Evolutionary conservation across 2,329 filamentous ascomycete genomes (phyloP).

Genomic region (Phoma sp.): DNA sequence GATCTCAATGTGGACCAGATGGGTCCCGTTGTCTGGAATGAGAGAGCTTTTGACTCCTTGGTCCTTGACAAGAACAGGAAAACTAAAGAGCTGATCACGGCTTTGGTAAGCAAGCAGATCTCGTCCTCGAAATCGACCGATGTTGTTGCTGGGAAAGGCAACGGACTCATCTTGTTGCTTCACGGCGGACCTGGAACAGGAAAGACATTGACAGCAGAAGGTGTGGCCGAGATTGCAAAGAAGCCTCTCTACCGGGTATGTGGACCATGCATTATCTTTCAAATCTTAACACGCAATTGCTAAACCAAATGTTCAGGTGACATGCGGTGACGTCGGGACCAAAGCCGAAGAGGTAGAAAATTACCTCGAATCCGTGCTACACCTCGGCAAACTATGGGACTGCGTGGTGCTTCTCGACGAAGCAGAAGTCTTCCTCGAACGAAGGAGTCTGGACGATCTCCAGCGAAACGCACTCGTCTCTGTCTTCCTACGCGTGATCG

Average conservation of each 20-base stretch:
- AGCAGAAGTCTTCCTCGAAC: background rate
- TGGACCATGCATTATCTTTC: too few relatives aligned
- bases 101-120: too few relatives aligned
- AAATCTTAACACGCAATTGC: too few relatives aligned
- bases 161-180: background rate
- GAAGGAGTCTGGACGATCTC: background rate
- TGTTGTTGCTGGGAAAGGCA: background rate
- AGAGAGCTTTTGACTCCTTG: too few relatives aligned
- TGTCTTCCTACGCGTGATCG: background rate
- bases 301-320: background rate
- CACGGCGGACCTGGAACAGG: background rate
- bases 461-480: background rate
- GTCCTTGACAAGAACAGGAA: too few relatives aligned
- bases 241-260: background rate
- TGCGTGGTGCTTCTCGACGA: background rate
- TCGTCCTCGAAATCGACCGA: too few relatives aligned
- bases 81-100: too few relatives aligned
- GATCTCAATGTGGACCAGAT: too few relatives aligned
- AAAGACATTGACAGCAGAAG: background rate
- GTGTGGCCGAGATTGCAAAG: background rate
- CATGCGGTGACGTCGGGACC: background rate
- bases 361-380: background rate
- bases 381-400: too few relatives aligned
- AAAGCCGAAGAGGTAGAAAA: background rate
- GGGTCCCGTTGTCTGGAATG: too few relatives aligned